Evolutionary conservation across 441 rosid genomes (phyloP), one percentile per base, ranked within the genome.

Genomic region (Populus trichocarpa): DNA sequence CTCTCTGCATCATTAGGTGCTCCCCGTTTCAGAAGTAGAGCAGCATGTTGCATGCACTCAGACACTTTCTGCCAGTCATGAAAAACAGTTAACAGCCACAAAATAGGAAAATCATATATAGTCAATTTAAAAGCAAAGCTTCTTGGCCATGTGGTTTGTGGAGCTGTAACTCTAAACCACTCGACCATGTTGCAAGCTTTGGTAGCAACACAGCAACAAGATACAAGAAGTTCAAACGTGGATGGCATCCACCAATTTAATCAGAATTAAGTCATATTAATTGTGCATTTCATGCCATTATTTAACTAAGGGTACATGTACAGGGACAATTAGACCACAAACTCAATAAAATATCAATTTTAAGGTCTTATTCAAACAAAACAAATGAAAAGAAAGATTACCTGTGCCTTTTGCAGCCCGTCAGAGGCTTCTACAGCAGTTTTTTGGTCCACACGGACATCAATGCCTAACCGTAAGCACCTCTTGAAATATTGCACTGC

Each of bases 371-470:
- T 13, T 14, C 10, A 25, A 9, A 65, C 46, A 63, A 35, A 59
- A 8, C 40, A 25, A 18, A 70, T n/a, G 28, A 59, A 68, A 63
- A 69, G 78, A 67, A 85, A 53, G 61, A 71, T 28, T 78, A 95
- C 99, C 97, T 92, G 96, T 42, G 93, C 96, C 88, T 90, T 92
- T 83, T 87, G 93, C 75, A 97, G 89, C 83, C 98, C 96, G 80
- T 92, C 99, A 75, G 99, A 93, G 80, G 98, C 99, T 83, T 93
- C 99, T 69, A 91, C 88, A 76, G 90, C 88, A 80, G 91, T 81
- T 83, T 91, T 97, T 70, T 91, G 85, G 85, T 95, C 98, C 81
- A 87, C 96, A 78, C 94, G 91, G 23, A 86, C 72, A 67, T 88
- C 96, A 84, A 82, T 89, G 81, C 93, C 98, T 35, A 86, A 81